Evolutionary conservation across 352 stramenopile genomes (phyloP).

Genomic region (Globisporangium okanoganense): DNA sequence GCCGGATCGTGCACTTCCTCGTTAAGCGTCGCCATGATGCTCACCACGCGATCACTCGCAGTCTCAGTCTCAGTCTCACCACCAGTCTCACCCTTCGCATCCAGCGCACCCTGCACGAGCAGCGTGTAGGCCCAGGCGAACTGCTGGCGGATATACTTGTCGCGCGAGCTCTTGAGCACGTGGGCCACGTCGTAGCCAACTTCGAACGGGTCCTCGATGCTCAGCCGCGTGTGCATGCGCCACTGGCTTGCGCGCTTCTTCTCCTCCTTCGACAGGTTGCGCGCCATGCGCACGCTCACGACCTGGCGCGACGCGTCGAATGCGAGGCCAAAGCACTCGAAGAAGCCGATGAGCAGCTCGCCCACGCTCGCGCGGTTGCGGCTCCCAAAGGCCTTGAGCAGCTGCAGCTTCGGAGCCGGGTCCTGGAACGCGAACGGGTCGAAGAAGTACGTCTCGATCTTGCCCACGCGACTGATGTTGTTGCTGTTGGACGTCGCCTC

Average conservation of each 20-base stretch:
- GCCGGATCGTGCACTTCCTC: slow-evolving; percentile 11
- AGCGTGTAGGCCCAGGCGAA: slow-evolving; percentile 69
- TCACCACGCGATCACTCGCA: not conserved
- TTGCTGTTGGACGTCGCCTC: slow-evolving; percentile 14
- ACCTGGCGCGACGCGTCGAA: slow-evolving; percentile 72
- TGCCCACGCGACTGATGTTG: slow-evolving; percentile 18
- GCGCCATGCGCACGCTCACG: slow-evolving; percentile 64
- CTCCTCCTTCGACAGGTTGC: slow-evolving; percentile 67
- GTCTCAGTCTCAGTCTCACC: not conserved
- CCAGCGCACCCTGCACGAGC: slow-evolving; percentile 37
- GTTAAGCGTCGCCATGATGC: slow-evolving; percentile 8
- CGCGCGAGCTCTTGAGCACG: slow-evolving; percentile 89
- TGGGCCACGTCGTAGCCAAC: slow-evolving; percentile 97
- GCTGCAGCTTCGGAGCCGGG: slow-evolving; percentile 35
- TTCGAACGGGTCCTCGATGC: slow-evolving; percentile 99
- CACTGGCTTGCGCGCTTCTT: slow-evolving; percentile 65
- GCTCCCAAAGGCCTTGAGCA: slow-evolving; percentile 35
- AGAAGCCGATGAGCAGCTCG: slow-evolving; percentile 69
- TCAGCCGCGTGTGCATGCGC: slow-evolving; percentile 73
- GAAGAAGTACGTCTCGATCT: slow-evolving; percentile 83
- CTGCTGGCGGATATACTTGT: slow-evolving; percentile 86
- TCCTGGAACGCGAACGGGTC: slow-evolving; percentile 65
- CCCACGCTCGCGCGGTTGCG: slow-evolving; percentile 54
- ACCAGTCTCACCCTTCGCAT: not conserved
- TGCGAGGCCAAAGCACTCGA: slow-evolving; percentile 65